Percentiles rank a stretch among this genome's conserved stretches.
Conservation (phyloP, 306 rosid genomes). For the Prosopis cineraria region DNA sequence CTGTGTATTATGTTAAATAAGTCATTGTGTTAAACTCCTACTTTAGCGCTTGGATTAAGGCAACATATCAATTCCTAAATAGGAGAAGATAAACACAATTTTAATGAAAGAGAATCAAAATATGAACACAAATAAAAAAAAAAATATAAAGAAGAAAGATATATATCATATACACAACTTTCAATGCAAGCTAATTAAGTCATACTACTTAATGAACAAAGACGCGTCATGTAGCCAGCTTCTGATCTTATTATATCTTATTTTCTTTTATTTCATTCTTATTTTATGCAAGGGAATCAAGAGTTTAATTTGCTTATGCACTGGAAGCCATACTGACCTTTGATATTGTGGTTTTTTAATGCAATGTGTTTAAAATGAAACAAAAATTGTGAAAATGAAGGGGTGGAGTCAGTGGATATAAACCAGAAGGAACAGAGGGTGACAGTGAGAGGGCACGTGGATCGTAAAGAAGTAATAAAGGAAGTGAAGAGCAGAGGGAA, state of each 20-base stretch:
- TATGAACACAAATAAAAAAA: background rate
- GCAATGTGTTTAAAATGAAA: no score
- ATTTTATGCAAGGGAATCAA: background rate
- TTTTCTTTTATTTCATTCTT: no score
- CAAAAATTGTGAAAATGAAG: constrained; percentile 39
- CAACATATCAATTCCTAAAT: no score
- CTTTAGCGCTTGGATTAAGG: no score
- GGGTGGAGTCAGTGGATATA: constrained; percentile 64
- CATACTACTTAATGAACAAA: background rate
- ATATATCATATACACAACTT: background rate
- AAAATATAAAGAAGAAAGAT: background rate
- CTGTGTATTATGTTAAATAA: no score
- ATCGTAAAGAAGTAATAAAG: constrained; percentile 58
- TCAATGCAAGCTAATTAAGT: background rate
- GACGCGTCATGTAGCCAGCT: background rate
- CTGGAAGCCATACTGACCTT: background rate
- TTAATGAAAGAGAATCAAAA: no score
- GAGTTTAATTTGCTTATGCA: background rate
- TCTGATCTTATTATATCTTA: no score
- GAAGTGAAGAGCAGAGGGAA: constrained; percentile 72
- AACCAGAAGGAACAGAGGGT: constrained; percentile 63
- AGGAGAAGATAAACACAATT: no score
- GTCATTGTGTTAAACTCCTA: no score
- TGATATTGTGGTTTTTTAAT: no score
- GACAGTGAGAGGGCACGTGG: constrained; percentile 62